Percentiles rank a stretch among this genome's conserved stretches.
phyloP scores from a whole-genome alignment of 2,329 filamentous ascomycete species.

The Alternaria dauci region DNA sequence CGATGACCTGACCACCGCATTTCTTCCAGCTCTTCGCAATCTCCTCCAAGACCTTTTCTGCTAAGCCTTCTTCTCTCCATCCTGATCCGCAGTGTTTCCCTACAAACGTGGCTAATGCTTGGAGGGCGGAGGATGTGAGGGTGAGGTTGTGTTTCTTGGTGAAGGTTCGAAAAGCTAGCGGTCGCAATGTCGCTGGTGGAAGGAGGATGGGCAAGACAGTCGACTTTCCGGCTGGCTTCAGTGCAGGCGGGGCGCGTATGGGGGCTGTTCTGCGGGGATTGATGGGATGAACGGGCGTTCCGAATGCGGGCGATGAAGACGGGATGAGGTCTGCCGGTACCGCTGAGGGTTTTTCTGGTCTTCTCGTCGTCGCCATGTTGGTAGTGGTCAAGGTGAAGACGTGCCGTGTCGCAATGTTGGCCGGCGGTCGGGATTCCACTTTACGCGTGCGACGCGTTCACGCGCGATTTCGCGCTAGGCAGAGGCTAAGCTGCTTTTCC shows the following conservation, averaged over 20 bases:
- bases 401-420: slow-evolving; percentile 2
- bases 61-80: slow-evolving; percentile 95
- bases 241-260: slow-evolving; percentile 55
- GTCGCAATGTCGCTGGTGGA: slow-evolving; percentile 83
- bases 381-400: slow-evolving; percentile 9
- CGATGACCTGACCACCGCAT: slow-evolving; percentile 85
- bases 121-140: slow-evolving; percentile 84
- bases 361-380: slow-evolving; percentile 41
- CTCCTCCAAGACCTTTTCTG: slow-evolving; percentile 91
- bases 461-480: slow-evolving; percentile 15
- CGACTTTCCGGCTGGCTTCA: slow-evolving; percentile 61
- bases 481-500: slow-evolving; percentile 16
- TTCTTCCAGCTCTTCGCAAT: slow-evolving; percentile 92
- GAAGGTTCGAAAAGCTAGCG: slow-evolving; percentile 92
- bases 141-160: slow-evolving; percentile 98
- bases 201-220: slow-evolving; percentile 88
- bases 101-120: slow-evolving; percentile 86
- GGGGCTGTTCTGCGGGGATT: slow-evolving; percentile 59
- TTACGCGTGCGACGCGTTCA: slow-evolving; percentile 35
- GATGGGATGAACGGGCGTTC: slow-evolving; percentile 82
- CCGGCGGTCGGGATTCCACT: slow-evolving; percentile 19
- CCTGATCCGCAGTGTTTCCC: slow-evolving; percentile 92
- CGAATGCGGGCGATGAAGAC: slow-evolving; percentile 90
- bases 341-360: slow-evolving; percentile 43
- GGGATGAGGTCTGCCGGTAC: slow-evolving; percentile 68